Base-by-base conservation (phyloP, 1,139 yeast genomes). In the Suhomyces anneliseae region DNA sequence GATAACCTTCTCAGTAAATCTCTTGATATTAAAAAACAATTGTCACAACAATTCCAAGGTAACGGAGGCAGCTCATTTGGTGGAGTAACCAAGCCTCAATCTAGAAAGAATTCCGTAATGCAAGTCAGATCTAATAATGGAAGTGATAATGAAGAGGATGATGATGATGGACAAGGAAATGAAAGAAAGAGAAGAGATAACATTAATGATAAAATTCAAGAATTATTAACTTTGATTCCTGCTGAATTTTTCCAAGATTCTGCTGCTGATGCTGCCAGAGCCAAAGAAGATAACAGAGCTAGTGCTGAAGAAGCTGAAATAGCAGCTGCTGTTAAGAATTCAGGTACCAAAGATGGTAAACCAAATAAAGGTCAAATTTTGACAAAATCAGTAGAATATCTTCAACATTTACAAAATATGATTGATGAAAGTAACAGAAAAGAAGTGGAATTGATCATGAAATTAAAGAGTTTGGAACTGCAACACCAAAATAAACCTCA, bases 301-400 rank as follows among this genome's bases (percentile, higher is more conserved):
- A 49, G 45, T 32, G 52, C 52, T 38, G 59, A 57, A 39, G 60
- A 57, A 12, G 58, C 58, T 4, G 67, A 70, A 27, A 59, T 61
- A 19, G 60, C 62, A 4, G 64, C 66, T 2, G 69, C 70, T 0
- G 60, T 78, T 42, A 76, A 76, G 55, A 78, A 80, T 24, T 74
- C 85, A 11, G 88, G 90, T 4, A 82, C 90, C 3, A 87, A 87
- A 54, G 96, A 89, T 59, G 96, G 96, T 4, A 86, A 86, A 56
- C 97, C 97, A 1, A 90, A 90, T 61, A 92, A 92, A 69, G 97
- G 97, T 1, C 96, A 90, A 57, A 88, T 92, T 9, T 71, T 92
- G 52, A 80, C 90, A 15, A 86, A 88, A 58, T 82, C 95, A 0
- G 96, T 90, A 3, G 96, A 90, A 56, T 92, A 90, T 60, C 83